A percentile compares a stretch with the other conserved stretches of the same genome.
Conservation (phyloP, 306 rosid species). For the Herpetospermum pedunculosum region DNA sequence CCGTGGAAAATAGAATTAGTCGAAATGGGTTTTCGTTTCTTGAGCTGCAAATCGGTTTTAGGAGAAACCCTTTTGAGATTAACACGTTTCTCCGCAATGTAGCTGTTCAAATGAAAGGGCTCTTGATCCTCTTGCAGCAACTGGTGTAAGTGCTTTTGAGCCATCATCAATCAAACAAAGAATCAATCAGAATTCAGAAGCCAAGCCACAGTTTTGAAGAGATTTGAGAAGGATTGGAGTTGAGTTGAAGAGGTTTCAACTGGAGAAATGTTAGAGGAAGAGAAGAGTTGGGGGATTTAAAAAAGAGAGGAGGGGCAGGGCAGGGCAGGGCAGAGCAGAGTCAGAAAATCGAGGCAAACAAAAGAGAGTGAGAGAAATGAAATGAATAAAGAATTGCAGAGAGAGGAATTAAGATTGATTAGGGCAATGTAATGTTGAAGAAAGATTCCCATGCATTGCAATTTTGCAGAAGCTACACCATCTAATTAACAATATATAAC, state of each 20-base stretch:
- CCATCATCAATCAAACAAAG: conserved; percentile 15
- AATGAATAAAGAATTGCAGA: no score
- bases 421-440: no score
- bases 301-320: background rate
- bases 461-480: no score
- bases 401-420: no score
- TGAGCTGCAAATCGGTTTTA: conserved; percentile 15
- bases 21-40: conserved; percentile 21
- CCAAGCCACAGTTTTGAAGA: background rate
- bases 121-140: conserved; percentile 54
- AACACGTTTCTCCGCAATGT: conserved; percentile 37
- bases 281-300: background rate
- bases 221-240: background rate
- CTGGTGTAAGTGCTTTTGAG: conserved; percentile 38
- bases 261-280: background rate
- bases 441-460: no score
- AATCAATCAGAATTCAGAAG: background rate
- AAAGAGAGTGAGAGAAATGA: background rate
- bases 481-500: no score
- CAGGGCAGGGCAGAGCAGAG: no score
- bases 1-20: conserved; percentile 16
- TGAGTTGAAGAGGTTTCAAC: conserved; percentile 13
- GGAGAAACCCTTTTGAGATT: conserved; percentile 26
- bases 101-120: conserved; percentile 38
- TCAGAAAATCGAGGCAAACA: conserved; percentile 5